Base-by-base conservation (phyloP, 2,329 filamentous ascomycete genomes). In the Podosphaera leucotricha region DNA sequence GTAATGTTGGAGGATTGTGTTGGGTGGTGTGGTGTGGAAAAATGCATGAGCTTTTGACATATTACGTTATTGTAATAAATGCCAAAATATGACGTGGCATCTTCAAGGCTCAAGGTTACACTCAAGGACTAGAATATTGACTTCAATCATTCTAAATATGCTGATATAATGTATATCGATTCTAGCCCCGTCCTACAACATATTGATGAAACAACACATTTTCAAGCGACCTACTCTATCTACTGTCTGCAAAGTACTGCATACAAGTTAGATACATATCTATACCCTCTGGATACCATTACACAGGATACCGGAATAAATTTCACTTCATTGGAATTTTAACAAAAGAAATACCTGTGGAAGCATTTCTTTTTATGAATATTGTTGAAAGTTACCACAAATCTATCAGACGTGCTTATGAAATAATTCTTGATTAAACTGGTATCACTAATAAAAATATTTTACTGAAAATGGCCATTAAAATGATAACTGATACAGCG, bases 81-180 rank as follows among this genome's bases (percentile, higher is more conserved):
- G 24, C 24, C 11, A 28, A 28, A 18, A 33, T 2, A 42, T 20
- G 40, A 8, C 4, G 40, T 4, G 18, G 19, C 26, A 22, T 19
- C 30, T 38, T 15, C 21, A 30, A 8, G 43, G 16, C 33, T 44
- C 22, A 44, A 44, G 20, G 39, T 44, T 33, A 44, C 35, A 18
- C 22, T 44, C 15, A 1, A 16, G 15, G 33, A 39, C 21, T 5
- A 26, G 10, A 16, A 37, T 24, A 38, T 38, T 10, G 33, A 44
- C 15, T 46, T 46, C 21, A 46, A 44, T 20, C 33, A 46, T 36
- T 33, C 41, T 13, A 36, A 45, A 2, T 28, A 45, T 24, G 40
- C 41, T n/a, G 33, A 45, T 38, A 43, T 47, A 19, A 35, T 42
- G 18, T 47, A 42, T 39, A 45, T 47, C 18, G 41, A 43, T 16